Percentiles rank a stretch among this genome's conserved stretches.
Conservation (phyloP, 192 early-diverging fungal species). For the Funneliformis mosseae region DNA sequence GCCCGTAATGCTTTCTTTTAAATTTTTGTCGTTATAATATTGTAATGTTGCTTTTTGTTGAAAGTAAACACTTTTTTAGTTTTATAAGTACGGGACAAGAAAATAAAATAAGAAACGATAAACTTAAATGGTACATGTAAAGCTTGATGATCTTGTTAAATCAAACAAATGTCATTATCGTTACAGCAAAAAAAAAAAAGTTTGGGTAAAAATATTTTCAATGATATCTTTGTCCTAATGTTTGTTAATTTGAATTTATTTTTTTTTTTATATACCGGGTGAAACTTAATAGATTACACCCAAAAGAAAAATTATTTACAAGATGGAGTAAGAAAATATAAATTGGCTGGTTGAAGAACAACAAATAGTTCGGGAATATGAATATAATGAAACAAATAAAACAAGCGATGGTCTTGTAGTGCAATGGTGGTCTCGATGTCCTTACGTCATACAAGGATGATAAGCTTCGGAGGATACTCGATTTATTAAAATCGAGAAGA, state of each 20-base stretch:
- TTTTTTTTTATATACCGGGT: not conserved
- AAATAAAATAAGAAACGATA: not conserved
- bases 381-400: not conserved
- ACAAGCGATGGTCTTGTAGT: no score
- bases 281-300: not conserved
- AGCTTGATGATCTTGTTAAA: not conserved
- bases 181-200: not conserved
- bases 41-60: constrained; percentile 8
- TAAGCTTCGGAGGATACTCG: no score
- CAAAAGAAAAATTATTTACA: not conserved
- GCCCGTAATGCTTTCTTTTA: not conserved
- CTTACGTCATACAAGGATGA: no score
- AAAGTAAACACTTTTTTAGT: not conserved
- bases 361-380: not conserved
- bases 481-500: no score
- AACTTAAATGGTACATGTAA: constrained; percentile 19
- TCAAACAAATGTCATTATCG: constrained; percentile 5
- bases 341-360: not conserved
- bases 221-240: not conserved
- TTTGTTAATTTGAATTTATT: not conserved
- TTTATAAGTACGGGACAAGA: not conserved
- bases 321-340: not conserved
- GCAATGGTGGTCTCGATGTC: no score
- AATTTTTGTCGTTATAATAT: not conserved
- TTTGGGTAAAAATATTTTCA: no score